A percentile compares a stretch with the other conserved stretches of the same genome.
These are phyloP conservation scores for Tetracladium setigerum DNA, from an alignment of 495 filamentous ascomycete species.

Conservation along the genomic window DNA sequence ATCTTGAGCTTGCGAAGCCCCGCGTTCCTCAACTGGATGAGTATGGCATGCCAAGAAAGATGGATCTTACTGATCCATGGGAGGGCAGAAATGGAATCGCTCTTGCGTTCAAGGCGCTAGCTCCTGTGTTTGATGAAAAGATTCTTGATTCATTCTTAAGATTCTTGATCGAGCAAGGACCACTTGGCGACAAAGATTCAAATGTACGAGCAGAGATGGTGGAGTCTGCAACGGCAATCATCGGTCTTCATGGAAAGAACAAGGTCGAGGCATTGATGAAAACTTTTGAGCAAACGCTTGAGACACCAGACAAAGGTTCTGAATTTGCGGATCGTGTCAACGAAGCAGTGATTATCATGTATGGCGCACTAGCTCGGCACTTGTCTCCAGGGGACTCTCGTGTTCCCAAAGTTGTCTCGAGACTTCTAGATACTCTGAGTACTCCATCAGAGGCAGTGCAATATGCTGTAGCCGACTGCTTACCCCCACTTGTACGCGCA, in stretches of 20 bases:
- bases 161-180: slow-evolving; percentile 79
- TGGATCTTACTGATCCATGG: slow-evolving; percentile 80
- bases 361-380: slow-evolving; percentile 86
- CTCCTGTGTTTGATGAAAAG: slow-evolving; percentile 54
- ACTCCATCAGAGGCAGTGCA: slow-evolving; percentile 97
- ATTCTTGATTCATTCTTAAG: slow-evolving; percentile 69
- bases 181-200: slow-evolving; percentile 70
- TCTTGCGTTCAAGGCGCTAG: slow-evolving; percentile 75
- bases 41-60: slow-evolving; percentile 86
- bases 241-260: slow-evolving; percentile 66
- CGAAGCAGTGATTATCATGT: slow-evolving; percentile 94
- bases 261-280: slow-evolving; percentile 88
- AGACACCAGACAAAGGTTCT: slow-evolving; percentile 70
- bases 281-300: slow-evolving; percentile 77
- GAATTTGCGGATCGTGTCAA: slow-evolving; percentile 79
- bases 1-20: slow-evolving; percentile 71
- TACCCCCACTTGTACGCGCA: slow-evolving; percentile 80
- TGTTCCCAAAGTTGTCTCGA: slow-evolving; percentile 74
- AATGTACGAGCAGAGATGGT: slow-evolving; percentile 83
- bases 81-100: slow-evolving; percentile 82
- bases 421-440: slow-evolving; percentile 75
- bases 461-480: slow-evolving; percentile 87
- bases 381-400: slow-evolving; percentile 74
- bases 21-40: slow-evolving; percentile 75
- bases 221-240: slow-evolving; percentile 78